Percentiles rank a stretch among this genome's conserved stretches.
phyloP scores from a whole-genome alignment of 148 eudicot species.

The Persicaria tinctoria region DNA sequence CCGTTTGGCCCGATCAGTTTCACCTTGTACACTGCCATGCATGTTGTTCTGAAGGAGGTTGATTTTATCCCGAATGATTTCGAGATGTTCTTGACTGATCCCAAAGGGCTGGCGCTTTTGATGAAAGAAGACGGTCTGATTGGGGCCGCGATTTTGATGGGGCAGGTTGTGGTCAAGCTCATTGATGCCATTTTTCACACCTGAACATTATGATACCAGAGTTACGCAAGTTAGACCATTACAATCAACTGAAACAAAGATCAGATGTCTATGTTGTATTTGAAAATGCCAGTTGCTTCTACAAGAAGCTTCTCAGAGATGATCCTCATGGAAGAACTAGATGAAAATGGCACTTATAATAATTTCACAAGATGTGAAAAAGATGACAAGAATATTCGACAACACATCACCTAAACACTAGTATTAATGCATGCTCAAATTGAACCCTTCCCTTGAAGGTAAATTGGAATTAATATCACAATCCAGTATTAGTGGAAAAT shows the following conservation, averaged over 20 bases:
- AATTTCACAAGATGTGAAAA: not conserved
- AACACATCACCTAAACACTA: not conserved
- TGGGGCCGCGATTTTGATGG: slow-evolving; percentile 15
- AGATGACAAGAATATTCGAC: not conserved
- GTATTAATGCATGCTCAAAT: not conserved
- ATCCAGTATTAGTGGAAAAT: too few relatives aligned
- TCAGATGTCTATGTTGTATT: not conserved
- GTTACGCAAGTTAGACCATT: not conserved
- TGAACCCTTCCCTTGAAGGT: not conserved
- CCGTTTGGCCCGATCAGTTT: slow-evolving; percentile 43
- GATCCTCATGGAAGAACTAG: not conserved
- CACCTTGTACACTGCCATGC: slow-evolving; percentile 40
- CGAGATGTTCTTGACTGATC: slow-evolving; percentile 25
- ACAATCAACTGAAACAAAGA: not conserved
- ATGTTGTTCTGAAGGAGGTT: slow-evolving; percentile 19
- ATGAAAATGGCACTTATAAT: not conserved
- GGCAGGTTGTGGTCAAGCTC: slow-evolving; percentile 21
- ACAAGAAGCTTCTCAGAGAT: not conserved
- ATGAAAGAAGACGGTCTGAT: slow-evolving; percentile 17
- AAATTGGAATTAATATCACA: too few relatives aligned
- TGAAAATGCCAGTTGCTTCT: too few relatives aligned
- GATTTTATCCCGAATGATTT: slow-evolving; percentile 35
- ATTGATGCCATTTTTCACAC: slow-evolving; percentile 26
- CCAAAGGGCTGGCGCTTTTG: slow-evolving; percentile 21
- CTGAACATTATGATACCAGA: not conserved